A percentile compares a stretch with the other conserved stretches of the same genome.
Evolutionary conservation across 805 yeast genomes (phyloP).

Genomic region (Cyberlindnera petersonii): DNA sequence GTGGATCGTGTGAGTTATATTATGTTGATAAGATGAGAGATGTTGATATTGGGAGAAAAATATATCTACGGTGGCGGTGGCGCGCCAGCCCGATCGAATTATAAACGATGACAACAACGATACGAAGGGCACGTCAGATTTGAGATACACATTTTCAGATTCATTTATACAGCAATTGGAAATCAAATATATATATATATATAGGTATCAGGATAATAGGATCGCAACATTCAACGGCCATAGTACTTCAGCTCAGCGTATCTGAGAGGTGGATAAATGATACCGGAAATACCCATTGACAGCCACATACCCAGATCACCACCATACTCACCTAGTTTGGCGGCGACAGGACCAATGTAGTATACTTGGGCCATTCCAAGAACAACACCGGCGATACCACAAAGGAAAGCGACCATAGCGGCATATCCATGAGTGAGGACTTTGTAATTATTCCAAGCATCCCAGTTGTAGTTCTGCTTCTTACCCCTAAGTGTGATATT

Average conservation of each 20-base stretch:
- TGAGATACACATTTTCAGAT: no score
- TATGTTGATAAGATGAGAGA: no score
- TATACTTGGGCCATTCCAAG: constrained; percentile 87
- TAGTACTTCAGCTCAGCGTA: constrained; percentile 57
- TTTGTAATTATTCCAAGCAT: constrained; percentile 61
- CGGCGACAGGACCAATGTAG: constrained; percentile 75
- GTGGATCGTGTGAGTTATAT: not conserved
- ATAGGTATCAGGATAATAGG: not conserved
- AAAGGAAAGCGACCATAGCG: constrained; percentile 57
- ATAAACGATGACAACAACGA: no score
- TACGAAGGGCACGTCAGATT: no score
- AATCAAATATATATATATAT: not conserved
- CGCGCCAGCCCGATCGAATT: not conserved
- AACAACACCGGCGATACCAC: constrained; percentile 79
- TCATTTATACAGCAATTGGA: no score
- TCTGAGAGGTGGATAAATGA: constrained; percentile 62
- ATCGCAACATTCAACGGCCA: constrained; percentile 33
- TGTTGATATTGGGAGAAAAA: no score
- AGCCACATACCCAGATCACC: constrained; percentile 85
- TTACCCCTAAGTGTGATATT: constrained; percentile 20
- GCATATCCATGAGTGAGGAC: constrained; percentile 70
- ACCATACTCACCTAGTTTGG: constrained; percentile 56
- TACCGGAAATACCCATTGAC: constrained; percentile 64
- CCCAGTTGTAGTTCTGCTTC: constrained; percentile 61
- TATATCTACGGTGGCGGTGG: constrained; percentile 7